Percentiles rank a stretch among this genome's conserved stretches.
phyloP scores from a whole-genome alignment of 2,329 filamentous ascomycete species.

The Pseudocercospora vitis region DNA sequence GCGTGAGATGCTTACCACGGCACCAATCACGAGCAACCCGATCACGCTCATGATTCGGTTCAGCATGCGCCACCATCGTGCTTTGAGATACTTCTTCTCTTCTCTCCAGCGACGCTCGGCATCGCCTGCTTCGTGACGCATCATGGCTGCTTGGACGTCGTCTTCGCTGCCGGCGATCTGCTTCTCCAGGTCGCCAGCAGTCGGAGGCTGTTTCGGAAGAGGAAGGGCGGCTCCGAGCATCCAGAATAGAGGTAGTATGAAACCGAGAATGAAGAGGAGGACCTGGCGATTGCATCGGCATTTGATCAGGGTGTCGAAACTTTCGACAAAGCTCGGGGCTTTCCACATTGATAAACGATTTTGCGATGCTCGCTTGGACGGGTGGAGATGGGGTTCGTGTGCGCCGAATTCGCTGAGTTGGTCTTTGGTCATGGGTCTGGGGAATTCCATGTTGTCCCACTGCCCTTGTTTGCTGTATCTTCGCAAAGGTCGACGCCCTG shows the following conservation, averaged over 20 bases:
- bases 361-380: conserved; percentile 27
- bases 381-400: conserved; percentile 33
- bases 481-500: conserved; percentile 25
- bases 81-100: conserved; percentile 37
- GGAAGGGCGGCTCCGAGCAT: conserved; percentile 39
- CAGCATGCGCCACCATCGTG: conserved; percentile 40
- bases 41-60: conserved; percentile 43
- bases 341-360: conserved; percentile 36
- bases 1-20: conserved; percentile 36
- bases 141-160: conserved; percentile 33
- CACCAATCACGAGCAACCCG: conserved; percentile 38
- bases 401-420: conserved; percentile 29
- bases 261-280: conserved; percentile 39
- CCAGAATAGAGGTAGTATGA: conserved; percentile 40
- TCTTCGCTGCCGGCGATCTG: conserved; percentile 26
- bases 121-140: conserved; percentile 35
- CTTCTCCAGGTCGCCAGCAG: conserved; percentile 28
- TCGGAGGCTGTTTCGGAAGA: conserved; percentile 32
- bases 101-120: conserved; percentile 35
- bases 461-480: conserved; percentile 36
- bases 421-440: conserved; percentile 37
- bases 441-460: conserved; percentile 37
- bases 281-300: conserved; percentile 39
- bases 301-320: conserved; percentile 35
- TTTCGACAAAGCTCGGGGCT: conserved; percentile 39